These are phyloP conservation scores for Globisporangium parvum DNA, from an alignment of 352 stramenopile species.

Conservation along the genomic window DNA sequence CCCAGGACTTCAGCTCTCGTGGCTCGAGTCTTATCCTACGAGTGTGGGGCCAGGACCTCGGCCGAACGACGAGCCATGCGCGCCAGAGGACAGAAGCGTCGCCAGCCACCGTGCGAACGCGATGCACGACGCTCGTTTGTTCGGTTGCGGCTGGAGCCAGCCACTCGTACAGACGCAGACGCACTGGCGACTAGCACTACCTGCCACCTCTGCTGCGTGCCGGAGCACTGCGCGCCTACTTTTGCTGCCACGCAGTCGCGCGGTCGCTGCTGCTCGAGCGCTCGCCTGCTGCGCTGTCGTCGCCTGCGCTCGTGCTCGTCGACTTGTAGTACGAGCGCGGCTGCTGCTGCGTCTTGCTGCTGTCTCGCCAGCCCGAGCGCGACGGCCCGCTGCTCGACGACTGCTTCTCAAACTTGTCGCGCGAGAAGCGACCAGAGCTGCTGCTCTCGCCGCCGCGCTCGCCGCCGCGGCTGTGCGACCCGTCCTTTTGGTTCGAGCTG, in stretches of 20 bases:
- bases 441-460: conserved; percentile 18
- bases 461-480: conserved; percentile 9
- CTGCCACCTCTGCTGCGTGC: not conserved
- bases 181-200: too few species aligned
- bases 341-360: conserved; percentile 19
- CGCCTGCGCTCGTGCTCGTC: conserved; percentile 18
- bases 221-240: conserved; percentile 9
- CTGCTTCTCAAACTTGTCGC: conserved; percentile 34
- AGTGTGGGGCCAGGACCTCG: too few species aligned
- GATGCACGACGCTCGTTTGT: too few species aligned
- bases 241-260: conserved; percentile 30
- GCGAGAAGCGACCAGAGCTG: conserved; percentile 38
- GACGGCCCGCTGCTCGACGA: conserved; percentile 17
- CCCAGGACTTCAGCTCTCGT: too few species aligned
- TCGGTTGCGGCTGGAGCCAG: too few species aligned
- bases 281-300: conserved; percentile 30
- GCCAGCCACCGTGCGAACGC: too few species aligned
- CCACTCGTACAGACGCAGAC: too few species aligned
- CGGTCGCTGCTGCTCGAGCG: conserved; percentile 18
- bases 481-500: conserved; percentile 14
- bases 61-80: too few species aligned
- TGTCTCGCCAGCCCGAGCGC: conserved; percentile 50
- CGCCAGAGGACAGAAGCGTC: too few species aligned
- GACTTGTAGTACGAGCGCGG: conserved; percentile 44
- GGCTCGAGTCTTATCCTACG: too few species aligned